Evolutionary conservation across 305 asterid genomes (phyloP).

Genomic region (Petunia hybrid): DNA sequence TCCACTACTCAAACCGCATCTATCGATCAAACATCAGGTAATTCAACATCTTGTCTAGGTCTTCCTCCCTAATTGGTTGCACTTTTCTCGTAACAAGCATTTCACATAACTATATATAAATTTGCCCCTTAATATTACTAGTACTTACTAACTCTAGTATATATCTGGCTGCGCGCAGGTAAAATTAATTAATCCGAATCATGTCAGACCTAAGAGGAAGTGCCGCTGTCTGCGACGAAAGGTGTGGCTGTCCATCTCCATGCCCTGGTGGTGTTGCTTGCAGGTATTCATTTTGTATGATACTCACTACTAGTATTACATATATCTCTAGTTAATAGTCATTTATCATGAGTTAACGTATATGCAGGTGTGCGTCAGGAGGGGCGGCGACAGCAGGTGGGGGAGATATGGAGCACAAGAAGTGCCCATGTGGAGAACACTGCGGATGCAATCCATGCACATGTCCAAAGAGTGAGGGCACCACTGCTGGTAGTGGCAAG

Average conservation of each 20-base stretch:
- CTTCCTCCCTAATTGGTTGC: background rate
- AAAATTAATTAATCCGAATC: background rate
- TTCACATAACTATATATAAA: background rate
- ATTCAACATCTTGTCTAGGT: background rate
- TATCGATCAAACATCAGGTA: background rate
- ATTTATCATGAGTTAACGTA: background rate
- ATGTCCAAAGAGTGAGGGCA: conserved; percentile 42
- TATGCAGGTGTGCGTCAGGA: conserved; percentile 46
- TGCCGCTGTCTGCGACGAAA: conserved; percentile 46
- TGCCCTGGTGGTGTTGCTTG: conserved; percentile 59
- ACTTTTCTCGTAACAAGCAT: background rate
- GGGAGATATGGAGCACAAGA: conserved; percentile 56
- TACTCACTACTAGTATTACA: too few species aligned
- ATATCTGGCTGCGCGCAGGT: background rate
- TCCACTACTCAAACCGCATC: background rate
- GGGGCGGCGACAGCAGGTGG: conserved; percentile 15
- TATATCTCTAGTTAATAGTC: too few species aligned
- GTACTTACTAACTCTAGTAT: too few species aligned
- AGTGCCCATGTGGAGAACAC: conserved; percentile 76
- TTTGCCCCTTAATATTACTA: too few species aligned
- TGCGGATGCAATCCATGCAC: conserved; percentile 83
- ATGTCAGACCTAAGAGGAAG: conserved; percentile 56
- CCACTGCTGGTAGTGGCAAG: conserved; percentile 50
- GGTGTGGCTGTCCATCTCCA: conserved; percentile 70
- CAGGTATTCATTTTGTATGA: conserved; percentile 6